Base-by-base conservation (phyloP, 202 grass and related monocot genomes). In the Digitaria exilis region DNA sequence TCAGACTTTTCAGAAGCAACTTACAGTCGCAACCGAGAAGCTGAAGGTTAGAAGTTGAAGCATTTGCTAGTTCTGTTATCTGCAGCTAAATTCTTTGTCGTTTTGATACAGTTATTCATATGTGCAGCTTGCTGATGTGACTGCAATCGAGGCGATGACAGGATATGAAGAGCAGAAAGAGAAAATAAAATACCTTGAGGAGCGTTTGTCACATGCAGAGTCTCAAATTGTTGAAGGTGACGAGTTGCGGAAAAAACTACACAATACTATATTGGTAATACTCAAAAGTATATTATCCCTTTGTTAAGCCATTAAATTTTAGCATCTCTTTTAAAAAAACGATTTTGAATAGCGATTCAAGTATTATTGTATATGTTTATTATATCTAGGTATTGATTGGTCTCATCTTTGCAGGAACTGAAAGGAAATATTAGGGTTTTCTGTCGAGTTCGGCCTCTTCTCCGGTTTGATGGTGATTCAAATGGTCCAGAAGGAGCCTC, bases 401-500 rank as follows among this genome's bases (percentile, higher is more conserved):
- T 18, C 18, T 73, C 42, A 14, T 62, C 54, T 77, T 77, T 94
- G 75, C 68, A 99, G 97, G 97, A 99, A 79, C 18, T 99, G 3
- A 99, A 99, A 84, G 97, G 97, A 52, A 99, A 99, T 42, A 99
- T 99, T 9, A 87, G 97, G 59, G 97, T 99, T 24, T 99, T 99
- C 48, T 99, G 97, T 83, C 88, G 97, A 73, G 97, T 99, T 68
- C 83, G 97, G 18, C 97, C 97, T 0, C 54, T 96, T 86, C 29
- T 94, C 51, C 9, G 46, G 9, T 60, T 39, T 65, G 75, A 92
- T 31, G 52, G 70, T 59, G 88, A 89, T 86, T 92, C 81, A 60
- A 88, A 69, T 82, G 68, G 73, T 73, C 9, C 49, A 41, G 88
- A 90, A 64, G 88, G 73, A 55, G 31, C 90, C 6, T 51, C 80